Percentiles rank a stretch among this genome's conserved stretches.
Conservation (phyloP, 148 eudicot species). For the Rhododendron ferrugineum region DNA sequence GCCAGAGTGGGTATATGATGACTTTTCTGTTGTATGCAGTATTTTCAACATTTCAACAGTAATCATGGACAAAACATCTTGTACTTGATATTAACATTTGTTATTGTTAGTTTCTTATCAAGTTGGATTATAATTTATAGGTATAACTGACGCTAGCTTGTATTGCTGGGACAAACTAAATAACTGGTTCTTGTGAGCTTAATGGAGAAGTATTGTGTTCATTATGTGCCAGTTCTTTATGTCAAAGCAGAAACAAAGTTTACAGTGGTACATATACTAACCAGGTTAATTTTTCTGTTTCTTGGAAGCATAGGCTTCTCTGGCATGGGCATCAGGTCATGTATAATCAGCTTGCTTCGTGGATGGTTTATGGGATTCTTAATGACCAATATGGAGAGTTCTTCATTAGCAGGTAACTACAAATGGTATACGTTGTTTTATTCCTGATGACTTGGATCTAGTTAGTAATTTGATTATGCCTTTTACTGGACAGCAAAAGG, state of each 20-base stretch:
- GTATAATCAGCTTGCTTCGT: conserved; percentile 91
- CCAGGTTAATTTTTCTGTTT: neutral
- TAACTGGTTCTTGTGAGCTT: neutral
- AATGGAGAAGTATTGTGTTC: neutral
- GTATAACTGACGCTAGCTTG: neutral
- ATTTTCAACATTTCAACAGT: neutral
- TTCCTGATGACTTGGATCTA: conserved; percentile 3
- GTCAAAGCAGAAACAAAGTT: neutral
- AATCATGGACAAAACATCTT: neutral
- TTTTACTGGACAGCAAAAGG: neutral
- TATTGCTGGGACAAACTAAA: no score
- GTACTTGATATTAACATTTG: neutral
- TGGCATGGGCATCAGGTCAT: conserved; percentile 99
- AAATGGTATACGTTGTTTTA: neutral
- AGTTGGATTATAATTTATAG: neutral
- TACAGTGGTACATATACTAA: neutral
- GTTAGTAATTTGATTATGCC: neutral
- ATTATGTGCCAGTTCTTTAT: conserved; percentile 1
- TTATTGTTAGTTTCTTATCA: neutral
- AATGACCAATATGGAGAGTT: conserved; percentile 92
- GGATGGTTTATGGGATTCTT: conserved; percentile 97
- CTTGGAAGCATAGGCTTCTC: conserved; percentile 54
- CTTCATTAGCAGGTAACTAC: conserved; percentile 65
- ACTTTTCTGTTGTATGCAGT: neutral
- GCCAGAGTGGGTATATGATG: neutral